Conservation (phyloP, 345 rosid species). For the Alliaria petiolata region DNA sequence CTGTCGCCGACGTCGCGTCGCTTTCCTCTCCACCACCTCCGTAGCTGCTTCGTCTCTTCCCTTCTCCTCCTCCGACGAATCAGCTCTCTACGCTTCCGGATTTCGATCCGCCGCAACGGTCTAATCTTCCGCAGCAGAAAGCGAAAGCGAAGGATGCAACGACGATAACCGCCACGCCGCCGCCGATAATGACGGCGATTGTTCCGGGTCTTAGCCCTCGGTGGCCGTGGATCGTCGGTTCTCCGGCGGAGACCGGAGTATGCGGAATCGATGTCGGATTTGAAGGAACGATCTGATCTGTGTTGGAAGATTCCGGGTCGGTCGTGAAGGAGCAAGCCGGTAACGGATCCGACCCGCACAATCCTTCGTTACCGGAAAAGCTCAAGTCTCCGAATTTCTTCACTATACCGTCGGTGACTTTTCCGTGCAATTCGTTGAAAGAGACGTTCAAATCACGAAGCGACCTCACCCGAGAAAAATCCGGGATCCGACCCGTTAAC, state of each 20-base stretch:
- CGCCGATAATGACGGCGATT: constrained; percentile 67
- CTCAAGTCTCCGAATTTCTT: constrained; percentile 59
- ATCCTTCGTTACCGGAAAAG: constrained; percentile 71
- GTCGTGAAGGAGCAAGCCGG: constrained; percentile 55
- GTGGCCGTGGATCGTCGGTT: neutral
- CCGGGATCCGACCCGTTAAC: constrained; percentile 73
- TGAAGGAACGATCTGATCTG: constrained; percentile 59
- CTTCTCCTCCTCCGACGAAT: constrained; percentile 59
- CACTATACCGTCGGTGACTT: constrained; percentile 48
- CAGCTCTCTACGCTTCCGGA: constrained; percentile 42
- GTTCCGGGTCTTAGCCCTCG: constrained; percentile 56
- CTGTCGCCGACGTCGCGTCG: constrained; percentile 70
- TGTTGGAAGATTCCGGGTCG: constrained; percentile 36
- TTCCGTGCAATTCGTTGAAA: constrained; percentile 69
- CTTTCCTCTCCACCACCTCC: constrained; percentile 55
- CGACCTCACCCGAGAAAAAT: constrained; percentile 47
- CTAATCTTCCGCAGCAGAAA: constrained; percentile 56
- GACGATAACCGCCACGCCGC: constrained; percentile 52
- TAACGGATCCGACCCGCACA: constrained; percentile 74
- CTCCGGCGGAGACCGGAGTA: constrained; percentile 27
- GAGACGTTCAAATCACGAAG: constrained; percentile 63
- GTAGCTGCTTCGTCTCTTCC: constrained; percentile 38
- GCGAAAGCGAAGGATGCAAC: constrained; percentile 59
- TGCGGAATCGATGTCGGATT: constrained; percentile 75
- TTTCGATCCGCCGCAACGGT: constrained; percentile 37